phyloP scores from a whole-genome alignment of 2,329 filamentous ascomycete species.

The Pseudodiploospora longispora region DNA sequence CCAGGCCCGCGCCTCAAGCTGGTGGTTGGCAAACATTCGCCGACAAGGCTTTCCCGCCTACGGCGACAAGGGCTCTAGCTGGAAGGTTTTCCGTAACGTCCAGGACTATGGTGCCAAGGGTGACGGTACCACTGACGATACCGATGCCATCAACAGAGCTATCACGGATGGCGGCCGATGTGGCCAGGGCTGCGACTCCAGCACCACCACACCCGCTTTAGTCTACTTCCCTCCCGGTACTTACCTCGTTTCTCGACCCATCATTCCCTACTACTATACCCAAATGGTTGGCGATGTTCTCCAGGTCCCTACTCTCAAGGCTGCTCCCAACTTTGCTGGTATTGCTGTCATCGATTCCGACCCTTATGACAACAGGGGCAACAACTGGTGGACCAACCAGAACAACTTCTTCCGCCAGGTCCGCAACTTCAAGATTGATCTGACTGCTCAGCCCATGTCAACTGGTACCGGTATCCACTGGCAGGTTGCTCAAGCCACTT shows the following conservation, averaged over 20 bases:
- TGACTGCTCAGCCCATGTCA: constrained; percentile 54
- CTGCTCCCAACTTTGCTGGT: constrained; percentile 61
- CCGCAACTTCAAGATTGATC: constrained; percentile 73
- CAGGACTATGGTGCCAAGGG: constrained; percentile 67
- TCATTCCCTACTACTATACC: constrained; percentile 86
- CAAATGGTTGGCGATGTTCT: constrained; percentile 79
- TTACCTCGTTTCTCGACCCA: constrained; percentile 71
- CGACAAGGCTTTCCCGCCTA: constrained; percentile 64
- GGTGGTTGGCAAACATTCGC: constrained; percentile 65
- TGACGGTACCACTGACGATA: constrained; percentile 69
- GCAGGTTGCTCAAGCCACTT: constrained; percentile 79
- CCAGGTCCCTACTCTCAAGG: constrained; percentile 67
- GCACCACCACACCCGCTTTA: constrained; percentile 73
- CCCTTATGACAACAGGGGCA: constrained; percentile 63
- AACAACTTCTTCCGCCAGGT: constrained; percentile 79
- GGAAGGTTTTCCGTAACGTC: constrained; percentile 71
- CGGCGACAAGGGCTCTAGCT: constrained; percentile 30
- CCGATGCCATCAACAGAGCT: constrained; percentile 77
- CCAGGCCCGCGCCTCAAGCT: constrained; percentile 35
- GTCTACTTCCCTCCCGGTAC: constrained; percentile 89
- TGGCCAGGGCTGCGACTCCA: constrained; percentile 72
- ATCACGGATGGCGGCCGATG: constrained; percentile 74
- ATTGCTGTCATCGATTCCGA: constrained; percentile 87
- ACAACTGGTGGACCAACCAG: constrained; percentile 73
- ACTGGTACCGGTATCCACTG: constrained; percentile 69